phyloP scores from a whole-genome alignment of 2,329 filamentous ascomycete species.

The Neopestalotiopsis clavispora region DNA sequence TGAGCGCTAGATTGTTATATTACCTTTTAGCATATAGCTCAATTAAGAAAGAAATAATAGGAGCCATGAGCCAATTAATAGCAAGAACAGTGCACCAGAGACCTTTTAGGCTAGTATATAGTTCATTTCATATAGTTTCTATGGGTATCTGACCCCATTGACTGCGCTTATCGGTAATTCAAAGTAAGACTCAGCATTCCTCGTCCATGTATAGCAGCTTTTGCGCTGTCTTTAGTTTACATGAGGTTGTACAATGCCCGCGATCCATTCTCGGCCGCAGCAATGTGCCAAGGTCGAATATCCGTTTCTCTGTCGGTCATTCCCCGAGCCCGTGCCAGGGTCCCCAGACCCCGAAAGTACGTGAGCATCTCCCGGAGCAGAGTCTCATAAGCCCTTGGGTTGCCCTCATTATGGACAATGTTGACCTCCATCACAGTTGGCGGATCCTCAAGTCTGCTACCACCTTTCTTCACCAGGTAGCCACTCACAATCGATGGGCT shows the following conservation, averaged over 20 bases:
- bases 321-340: constrained; percentile 70
- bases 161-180: not conserved
- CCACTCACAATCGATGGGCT: constrained; percentile 66
- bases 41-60: not conserved
- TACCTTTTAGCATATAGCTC: not conserved
- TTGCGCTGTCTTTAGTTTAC: constrained; percentile 41
- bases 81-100: not conserved
- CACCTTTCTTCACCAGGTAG: constrained; percentile 69
- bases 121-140: not conserved
- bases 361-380: constrained; percentile 73
- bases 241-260: constrained; percentile 68
- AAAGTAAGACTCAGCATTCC: not conserved
- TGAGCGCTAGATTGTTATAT: not conserved
- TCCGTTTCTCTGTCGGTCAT: constrained; percentile 63
- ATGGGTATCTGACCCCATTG: not conserved
- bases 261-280: constrained; percentile 71
- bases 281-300: constrained; percentile 79
- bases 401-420: constrained; percentile 61
- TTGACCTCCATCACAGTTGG: constrained; percentile 69
- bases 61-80: not conserved
- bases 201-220: constrained; percentile 24
- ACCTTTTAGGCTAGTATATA: not conserved
- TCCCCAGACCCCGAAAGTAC: constrained; percentile 71
- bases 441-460: constrained; percentile 59
- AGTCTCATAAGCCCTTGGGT: constrained; percentile 62